Percentiles rank a stretch among this genome's conserved stretches.
Conservation (phyloP, 192 early-diverging fungal genomes). For the Gonapodya sp. region DNA sequence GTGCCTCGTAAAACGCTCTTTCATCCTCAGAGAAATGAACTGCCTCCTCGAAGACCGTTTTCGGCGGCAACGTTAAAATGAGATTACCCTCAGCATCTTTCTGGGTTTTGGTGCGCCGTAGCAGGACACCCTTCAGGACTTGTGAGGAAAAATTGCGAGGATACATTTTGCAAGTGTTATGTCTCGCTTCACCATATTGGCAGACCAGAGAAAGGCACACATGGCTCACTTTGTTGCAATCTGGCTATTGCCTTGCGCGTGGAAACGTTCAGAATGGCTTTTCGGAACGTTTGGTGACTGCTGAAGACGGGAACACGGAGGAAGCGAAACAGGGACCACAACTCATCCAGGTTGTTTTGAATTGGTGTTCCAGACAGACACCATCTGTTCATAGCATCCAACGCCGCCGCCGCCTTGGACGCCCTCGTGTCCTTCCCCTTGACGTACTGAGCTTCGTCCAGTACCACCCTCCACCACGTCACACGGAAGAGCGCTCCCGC, state of each 20-base stretch:
- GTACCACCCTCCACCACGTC: constrained; percentile 23
- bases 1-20: not conserved
- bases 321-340: constrained; percentile 26
- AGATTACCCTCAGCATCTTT: not conserved
- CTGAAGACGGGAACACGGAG: constrained; percentile 17
- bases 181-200: too few relatives aligned
- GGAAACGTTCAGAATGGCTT: not conserved
- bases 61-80: not conserved
- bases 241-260: not conserved
- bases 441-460: constrained; percentile 31
- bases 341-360: constrained; percentile 29
- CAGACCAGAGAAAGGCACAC: too few relatives aligned
- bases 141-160: not conserved
- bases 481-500: constrained; percentile 21
- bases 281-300: not conserved
- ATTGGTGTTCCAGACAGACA: constrained; percentile 36
- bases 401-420: constrained; percentile 17
- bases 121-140: constrained; percentile 10
- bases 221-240: not conserved
- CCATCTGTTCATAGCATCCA: constrained; percentile 24
- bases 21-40: not conserved
- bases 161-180: too few relatives aligned
- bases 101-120: not conserved
- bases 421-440: constrained; percentile 26
- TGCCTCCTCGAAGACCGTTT: not conserved